Evolutionary conservation across 345 rosid species (phyloP).

Genomic region (Clausena lansium): DNA sequence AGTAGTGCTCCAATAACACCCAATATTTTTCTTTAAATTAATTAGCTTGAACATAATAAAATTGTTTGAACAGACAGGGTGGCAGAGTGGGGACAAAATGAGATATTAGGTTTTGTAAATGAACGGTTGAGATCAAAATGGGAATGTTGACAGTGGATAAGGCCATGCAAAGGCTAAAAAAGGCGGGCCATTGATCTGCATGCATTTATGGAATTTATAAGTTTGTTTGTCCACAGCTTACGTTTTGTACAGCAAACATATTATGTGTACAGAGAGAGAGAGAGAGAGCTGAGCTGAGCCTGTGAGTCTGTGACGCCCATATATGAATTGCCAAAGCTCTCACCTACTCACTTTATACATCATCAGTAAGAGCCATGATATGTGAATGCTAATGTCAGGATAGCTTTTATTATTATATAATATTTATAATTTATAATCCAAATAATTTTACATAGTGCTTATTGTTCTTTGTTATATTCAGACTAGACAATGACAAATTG

Average conservation of each 20-base stretch:
- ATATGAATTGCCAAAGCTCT: not conserved
- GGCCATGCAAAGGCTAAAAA: not conserved
- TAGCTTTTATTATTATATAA: no score
- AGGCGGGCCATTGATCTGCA: not conserved
- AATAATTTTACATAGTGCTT: not conserved
- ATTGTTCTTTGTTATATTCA: not conserved
- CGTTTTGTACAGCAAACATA: not conserved
- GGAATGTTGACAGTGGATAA: constrained; percentile 3
- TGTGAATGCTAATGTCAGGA: not conserved
- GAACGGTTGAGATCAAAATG: constrained; percentile 5
- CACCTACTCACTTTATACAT: not conserved
- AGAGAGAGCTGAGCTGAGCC: not conserved
- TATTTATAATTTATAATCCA: not conserved
- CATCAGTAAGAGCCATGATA: not conserved
- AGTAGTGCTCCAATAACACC: no score
- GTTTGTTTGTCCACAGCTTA: constrained; percentile 5
- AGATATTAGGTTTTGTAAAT: not conserved
- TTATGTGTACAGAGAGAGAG: not conserved
- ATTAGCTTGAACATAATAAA: no score
- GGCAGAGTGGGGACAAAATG: not conserved
- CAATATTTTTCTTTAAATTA: no score
- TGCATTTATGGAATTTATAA: constrained; percentile 10
- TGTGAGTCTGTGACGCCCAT: constrained; percentile 6
- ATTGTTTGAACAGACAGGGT: not conserved
- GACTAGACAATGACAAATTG: not conserved